Evolutionary conservation across 352 stramenopile genomes (phyloP).

Genomic region (Elongisporangium senticosum): DNA sequence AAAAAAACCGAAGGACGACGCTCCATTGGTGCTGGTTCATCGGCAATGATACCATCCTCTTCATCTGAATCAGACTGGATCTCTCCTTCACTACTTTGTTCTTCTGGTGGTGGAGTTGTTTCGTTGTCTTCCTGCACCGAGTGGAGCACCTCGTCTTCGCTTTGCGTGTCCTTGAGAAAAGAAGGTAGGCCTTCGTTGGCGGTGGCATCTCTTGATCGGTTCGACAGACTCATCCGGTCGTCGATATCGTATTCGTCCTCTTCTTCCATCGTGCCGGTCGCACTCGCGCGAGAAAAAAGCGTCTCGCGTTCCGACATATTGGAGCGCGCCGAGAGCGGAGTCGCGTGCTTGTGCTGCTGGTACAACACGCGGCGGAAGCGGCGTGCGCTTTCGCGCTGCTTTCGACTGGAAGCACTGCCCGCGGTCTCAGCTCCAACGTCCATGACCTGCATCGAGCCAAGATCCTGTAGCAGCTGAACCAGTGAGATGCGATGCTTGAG

Average conservation of each 20-base stretch:
- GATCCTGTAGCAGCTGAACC: slow-evolving; percentile 53
- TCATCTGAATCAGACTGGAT: not conserved
- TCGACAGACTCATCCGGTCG: not conserved
- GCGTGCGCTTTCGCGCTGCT: slow-evolving; percentile 13
- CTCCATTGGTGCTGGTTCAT: not conserved
- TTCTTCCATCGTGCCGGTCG: slow-evolving; percentile 21
- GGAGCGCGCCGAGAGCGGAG: slow-evolving; percentile 5
- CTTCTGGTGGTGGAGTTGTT: not conserved
- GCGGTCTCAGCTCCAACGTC: slow-evolving; percentile 17
- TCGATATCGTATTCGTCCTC: slow-evolving; percentile 26
- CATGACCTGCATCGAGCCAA: slow-evolving; percentile 47
- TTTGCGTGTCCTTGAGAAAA: slow-evolving; percentile 5
- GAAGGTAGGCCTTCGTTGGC: slow-evolving; percentile 8
- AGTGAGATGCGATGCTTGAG: slow-evolving; percentile 61
- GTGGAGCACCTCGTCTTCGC: not conserved
- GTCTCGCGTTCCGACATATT: slow-evolving; percentile 37
- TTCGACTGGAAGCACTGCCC: slow-evolving; percentile 1
- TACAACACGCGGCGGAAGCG: slow-evolving; percentile 34
- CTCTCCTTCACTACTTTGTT: not conserved
- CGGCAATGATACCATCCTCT: not conserved
- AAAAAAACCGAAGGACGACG: not conserved
- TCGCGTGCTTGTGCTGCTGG: not conserved
- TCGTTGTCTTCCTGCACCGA: not conserved
- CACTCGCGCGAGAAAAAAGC: slow-evolving; percentile 34
- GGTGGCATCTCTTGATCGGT: slow-evolving; percentile 9